Evolutionary conservation across 192 early-diverging fungal species (phyloP).

Genomic region (Linnemannia elongata): DNA sequence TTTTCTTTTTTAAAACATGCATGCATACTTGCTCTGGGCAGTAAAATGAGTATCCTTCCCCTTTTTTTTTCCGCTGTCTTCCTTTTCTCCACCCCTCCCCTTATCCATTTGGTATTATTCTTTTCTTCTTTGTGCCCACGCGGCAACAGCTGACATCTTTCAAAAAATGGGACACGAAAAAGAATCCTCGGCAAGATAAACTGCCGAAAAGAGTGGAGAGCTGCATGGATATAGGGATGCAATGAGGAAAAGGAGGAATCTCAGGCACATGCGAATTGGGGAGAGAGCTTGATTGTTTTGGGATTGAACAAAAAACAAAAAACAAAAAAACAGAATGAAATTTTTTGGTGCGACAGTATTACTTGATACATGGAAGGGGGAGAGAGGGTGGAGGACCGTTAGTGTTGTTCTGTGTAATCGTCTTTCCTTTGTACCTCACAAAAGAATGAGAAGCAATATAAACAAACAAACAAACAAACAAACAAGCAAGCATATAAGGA

Average conservation of each 20-base stretch:
- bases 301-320: not conserved
- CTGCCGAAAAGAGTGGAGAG: not conserved
- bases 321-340: too few relatives aligned
- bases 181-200: not conserved
- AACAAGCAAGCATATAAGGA: not conserved
- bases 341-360: not conserved
- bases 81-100: too few relatives aligned
- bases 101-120: not conserved
- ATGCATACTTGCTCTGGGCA: too few relatives aligned
- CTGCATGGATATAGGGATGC: too few relatives aligned
- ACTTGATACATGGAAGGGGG: not conserved
- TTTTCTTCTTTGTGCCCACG: not conserved
- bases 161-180: not conserved
- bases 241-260: not conserved
- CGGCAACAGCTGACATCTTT: not conserved
- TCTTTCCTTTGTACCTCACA: not conserved
- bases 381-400: not conserved
- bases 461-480: too few relatives aligned
- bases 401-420: not conserved
- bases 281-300: too few relatives aligned
- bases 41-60: too few relatives aligned
- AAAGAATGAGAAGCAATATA: too few relatives aligned
- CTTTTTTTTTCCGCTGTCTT: too few relatives aligned
- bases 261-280: not conserved
- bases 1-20: too few relatives aligned